These are phyloP conservation scores for Trametes gibbosa DNA, from an alignment of 768 basidiomycete species.

Conservation along the genomic window DNA sequence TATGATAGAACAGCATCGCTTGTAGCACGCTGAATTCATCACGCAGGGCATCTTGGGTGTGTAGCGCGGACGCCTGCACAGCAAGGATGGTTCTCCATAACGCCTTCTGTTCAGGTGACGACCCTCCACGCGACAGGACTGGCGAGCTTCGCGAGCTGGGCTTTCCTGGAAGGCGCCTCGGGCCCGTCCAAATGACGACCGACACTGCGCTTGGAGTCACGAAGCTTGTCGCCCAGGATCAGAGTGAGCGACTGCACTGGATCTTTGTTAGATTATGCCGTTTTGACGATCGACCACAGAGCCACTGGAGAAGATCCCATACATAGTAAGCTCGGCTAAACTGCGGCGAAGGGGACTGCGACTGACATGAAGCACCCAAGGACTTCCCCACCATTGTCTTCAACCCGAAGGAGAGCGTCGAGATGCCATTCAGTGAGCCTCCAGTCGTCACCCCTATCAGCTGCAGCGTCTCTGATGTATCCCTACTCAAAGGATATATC, in stretches of 20 bases:
- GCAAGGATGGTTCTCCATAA: background rate
- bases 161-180: constrained; percentile 84
- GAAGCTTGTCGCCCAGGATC: constrained; percentile 75
- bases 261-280: background rate
- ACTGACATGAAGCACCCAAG: constrained; percentile 35
- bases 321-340: constrained; percentile 49
- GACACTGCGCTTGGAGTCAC: constrained; percentile 95
- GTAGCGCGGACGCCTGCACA: background rate
- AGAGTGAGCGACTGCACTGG: constrained; percentile 37
- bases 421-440: constrained; percentile 95
- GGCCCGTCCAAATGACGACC: constrained; percentile 94
- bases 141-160: constrained; percentile 82
- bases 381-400: constrained; percentile 90
- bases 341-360: background rate
- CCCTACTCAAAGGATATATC: constrained; percentile 41
- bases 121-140: constrained; percentile 93
- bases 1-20: background rate
- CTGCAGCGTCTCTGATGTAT: background rate
- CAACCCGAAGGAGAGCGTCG: constrained; percentile 84
- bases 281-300: constrained; percentile 32
- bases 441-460: background rate
- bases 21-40: background rate
- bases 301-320: constrained; percentile 69
- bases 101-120: constrained; percentile 60
- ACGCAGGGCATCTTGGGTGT: constrained; percentile 60